Conservation (phyloP, 1,284 basidiomycete genomes). For the Heterobasidion occidentale region DNA sequence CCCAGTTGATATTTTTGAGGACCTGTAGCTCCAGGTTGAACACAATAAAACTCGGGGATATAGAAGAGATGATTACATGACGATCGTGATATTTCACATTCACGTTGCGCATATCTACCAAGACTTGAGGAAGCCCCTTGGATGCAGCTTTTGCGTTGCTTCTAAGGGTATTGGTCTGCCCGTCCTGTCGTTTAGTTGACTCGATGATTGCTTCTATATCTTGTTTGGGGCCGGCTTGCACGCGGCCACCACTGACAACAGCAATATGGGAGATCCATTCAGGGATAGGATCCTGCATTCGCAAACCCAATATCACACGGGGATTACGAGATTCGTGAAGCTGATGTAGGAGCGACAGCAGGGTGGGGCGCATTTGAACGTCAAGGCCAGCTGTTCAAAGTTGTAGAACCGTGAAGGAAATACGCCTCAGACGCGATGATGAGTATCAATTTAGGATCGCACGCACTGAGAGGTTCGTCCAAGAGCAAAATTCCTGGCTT, state of each 20-base stretch:
- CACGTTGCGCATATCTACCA: slow-evolving; percentile 60
- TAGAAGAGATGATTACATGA: slow-evolving; percentile 31
- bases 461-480: slow-evolving; percentile 77
- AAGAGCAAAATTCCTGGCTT: slow-evolving; percentile 70
- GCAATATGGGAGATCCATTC: slow-evolving; percentile 78
- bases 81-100: slow-evolving; percentile 67
- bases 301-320: slow-evolving; percentile 72
- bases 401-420: background rate
- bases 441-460: slow-evolving; percentile 7
- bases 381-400: slow-evolving; percentile 63
- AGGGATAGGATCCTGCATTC: slow-evolving; percentile 78
- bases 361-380: slow-evolving; percentile 43
- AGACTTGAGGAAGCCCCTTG: slow-evolving; percentile 17
- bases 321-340: slow-evolving; percentile 47
- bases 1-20: slow-evolving; percentile 73
- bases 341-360: slow-evolving; percentile 49
- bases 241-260: slow-evolving; percentile 35
- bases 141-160: background rate
- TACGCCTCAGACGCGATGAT: no score
- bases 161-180: background rate
- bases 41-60: slow-evolving; percentile 1
- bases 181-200: background rate
- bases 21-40: slow-evolving; percentile 34
- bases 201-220: slow-evolving; percentile 12
- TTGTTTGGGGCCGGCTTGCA: slow-evolving; percentile 21